Evolutionary conservation across 1,139 yeast genomes (phyloP), one percentile per base, ranked within the genome.

Genomic region (Candida mesenterica): DNA sequence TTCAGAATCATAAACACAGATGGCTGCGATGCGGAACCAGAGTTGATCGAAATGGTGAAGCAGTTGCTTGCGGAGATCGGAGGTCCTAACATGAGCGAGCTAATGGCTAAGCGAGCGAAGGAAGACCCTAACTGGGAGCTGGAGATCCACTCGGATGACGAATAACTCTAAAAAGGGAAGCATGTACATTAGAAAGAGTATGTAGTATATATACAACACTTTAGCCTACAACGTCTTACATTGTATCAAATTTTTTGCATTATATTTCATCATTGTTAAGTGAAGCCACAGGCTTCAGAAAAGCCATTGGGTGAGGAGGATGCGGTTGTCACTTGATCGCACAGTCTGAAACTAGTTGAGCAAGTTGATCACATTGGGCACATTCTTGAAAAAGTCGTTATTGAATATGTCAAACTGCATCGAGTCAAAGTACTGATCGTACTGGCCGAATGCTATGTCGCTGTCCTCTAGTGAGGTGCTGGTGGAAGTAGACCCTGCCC

Each of bases 1-100:
- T 69, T 59, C 46, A 77, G 77, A 45, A 59, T 75, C 25, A 58
- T 73, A 20, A 68, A 72, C 43, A 59, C 68, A 14, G 65, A 65
- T 5, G 75, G 65, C 36, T 39, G 38, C 15, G 81, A 76, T 17
- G 61, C 74, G 13, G 82, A 79, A 38, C 67, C 66, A 8, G 89
- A 82, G 45, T 56, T 83, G 37, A 57, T 70, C 15, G 67, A 62
- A 10, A 83, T 79, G 40, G 72, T 84, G 1, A 58, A 62, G 31
- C 63, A 53, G 9, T 57, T 83, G 42, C 59, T 82, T 38, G 46
- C 56, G 5, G 79, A 75, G 41, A 59, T 82, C 28, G 89, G 88
- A 3, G 88, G 88, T 3, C 77, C 77, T 3, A 46, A 57, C 44
- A 70, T 60, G 68, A 70, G 61, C 47, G 72, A 71, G 51, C 62